Evolutionary conservation across 495 filamentous ascomycete genomes (phyloP).

Genomic region (Baudoinia panamericana): DNA sequence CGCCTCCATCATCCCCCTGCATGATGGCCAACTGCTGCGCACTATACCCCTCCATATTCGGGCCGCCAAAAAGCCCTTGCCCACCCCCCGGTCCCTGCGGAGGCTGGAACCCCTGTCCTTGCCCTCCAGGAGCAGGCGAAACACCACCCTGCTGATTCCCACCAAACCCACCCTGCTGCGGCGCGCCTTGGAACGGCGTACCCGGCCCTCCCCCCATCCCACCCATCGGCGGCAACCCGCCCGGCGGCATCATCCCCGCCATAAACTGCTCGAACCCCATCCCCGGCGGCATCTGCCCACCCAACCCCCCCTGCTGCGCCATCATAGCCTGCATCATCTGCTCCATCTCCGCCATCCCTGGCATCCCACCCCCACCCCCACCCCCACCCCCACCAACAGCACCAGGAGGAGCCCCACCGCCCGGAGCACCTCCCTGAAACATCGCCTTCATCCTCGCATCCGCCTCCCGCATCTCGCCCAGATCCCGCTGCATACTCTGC

Average conservation of each 20-base stretch:
- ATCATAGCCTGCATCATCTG: constrained; percentile 37
- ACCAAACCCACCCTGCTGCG: background rate
- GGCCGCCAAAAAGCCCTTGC: constrained; percentile 1
- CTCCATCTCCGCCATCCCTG: constrained; percentile 18
- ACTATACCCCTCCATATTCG: constrained; percentile 16
- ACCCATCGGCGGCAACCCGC: constrained; percentile 55
- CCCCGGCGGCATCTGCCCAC: constrained; percentile 26
- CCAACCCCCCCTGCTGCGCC: constrained; percentile 47
- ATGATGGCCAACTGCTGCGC: constrained; percentile 16
- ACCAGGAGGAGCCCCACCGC: constrained; percentile 52
- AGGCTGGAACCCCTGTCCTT: constrained; percentile 12
- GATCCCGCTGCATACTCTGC: constrained; percentile 57
- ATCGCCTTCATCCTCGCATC: constrained; percentile 82
- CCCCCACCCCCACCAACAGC: constrained; percentile 25
- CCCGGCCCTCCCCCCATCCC: constrained; percentile 20
- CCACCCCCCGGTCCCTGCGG: constrained; percentile 11
- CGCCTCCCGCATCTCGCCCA: constrained; percentile 67
- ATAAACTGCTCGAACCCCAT: constrained; percentile 53
- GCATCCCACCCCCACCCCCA: constrained; percentile 19
- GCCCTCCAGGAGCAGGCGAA: constrained; percentile 1
- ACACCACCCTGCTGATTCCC: constrained; percentile 5
- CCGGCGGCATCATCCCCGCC: constrained; percentile 67
- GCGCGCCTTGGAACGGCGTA: background rate
- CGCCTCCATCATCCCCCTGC: constrained; percentile 17
- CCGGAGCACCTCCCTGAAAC: constrained; percentile 49